Evolutionary conservation across 1,284 basidiomycete genomes (phyloP).

Genomic region (Cronartium quercuum): DNA sequence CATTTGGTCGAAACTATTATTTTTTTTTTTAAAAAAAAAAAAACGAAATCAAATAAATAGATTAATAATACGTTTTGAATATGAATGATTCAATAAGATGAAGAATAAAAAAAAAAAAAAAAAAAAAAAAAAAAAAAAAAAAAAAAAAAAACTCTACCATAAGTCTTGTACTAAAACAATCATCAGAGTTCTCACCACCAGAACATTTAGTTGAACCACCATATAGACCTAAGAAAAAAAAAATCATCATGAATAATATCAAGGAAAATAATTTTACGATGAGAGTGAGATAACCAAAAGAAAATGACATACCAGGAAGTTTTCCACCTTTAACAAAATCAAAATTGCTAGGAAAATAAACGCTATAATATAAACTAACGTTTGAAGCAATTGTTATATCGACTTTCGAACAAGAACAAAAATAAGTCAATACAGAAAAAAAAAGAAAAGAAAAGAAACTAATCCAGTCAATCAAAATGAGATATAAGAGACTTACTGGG

Average conservation of each 20-base stretch:
- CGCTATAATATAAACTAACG: slow-evolving; percentile 52
- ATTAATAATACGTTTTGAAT: too few relatives aligned
- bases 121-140: background rate
- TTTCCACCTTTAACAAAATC: slow-evolving; percentile 52
- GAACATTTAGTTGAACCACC: slow-evolving; percentile 51
- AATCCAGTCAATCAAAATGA: background rate
- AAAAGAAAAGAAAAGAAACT: background rate
- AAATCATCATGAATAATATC: background rate
- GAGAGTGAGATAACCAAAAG: background rate
- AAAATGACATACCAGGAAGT: slow-evolving; percentile 44
- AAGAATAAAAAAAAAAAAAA: too few relatives aligned
- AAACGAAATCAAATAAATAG: too few relatives aligned
- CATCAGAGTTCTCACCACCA: slow-evolving; percentile 50
- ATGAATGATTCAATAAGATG: too few relatives aligned
- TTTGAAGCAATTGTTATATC: slow-evolving; percentile 44
- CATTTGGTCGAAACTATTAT: slow-evolving; percentile 40
- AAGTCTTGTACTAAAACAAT: slow-evolving; percentile 51
- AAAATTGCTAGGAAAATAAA: slow-evolving; percentile 50
- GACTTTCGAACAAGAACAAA: slow-evolving; percentile 39
- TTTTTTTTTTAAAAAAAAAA: too few relatives aligned
- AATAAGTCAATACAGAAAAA: background rate
- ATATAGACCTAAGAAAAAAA: slow-evolving; percentile 46
- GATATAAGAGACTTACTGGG: background rate
- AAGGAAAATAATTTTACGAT: background rate
- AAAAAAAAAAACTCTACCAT: slow-evolving; percentile 48